Evolutionary conservation across 2,329 filamentous ascomycete genomes (phyloP).

Genomic region (Pestalotiopsis sp.): DNA sequence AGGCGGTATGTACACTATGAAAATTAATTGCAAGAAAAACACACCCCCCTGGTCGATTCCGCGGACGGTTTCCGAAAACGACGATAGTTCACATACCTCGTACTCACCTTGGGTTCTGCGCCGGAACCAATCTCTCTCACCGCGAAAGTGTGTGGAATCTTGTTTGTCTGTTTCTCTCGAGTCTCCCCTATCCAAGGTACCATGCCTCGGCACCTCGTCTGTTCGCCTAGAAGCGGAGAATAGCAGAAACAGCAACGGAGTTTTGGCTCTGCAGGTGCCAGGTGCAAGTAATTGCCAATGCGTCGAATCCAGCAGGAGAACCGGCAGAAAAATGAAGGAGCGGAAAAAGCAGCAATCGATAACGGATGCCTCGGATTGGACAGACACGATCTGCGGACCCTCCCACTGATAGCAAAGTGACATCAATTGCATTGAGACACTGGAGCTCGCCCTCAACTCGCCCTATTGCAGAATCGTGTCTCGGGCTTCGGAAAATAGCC

Average conservation of each 20-base stretch:
- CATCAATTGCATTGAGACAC: not conserved
- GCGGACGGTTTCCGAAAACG: not conserved
- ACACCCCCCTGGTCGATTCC: not conserved
- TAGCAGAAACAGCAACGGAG: not conserved
- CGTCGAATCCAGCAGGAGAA: not conserved
- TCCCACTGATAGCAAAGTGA: not conserved
- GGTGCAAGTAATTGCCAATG: not conserved
- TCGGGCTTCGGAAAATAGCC: slow-evolving; percentile 4
- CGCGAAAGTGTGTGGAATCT: not conserved
- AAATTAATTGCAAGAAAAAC: not conserved
- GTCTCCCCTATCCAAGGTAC: not conserved
- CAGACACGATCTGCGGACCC: not conserved
- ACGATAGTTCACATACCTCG: not conserved
- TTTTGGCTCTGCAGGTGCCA: not conserved
- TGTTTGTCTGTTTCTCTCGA: slow-evolving; percentile 4
- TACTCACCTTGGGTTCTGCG: not conserved
- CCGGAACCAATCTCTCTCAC: not conserved
- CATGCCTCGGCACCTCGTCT: not conserved
- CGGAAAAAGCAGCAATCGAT: not conserved
- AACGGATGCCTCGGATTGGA: not conserved
- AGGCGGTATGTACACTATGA: not conserved
- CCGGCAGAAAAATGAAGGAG: not conserved
- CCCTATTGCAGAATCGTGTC: not conserved
- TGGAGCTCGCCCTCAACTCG: not conserved
- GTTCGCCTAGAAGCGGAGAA: not conserved